These are phyloP conservation scores for Dictyostelium discoideum DNA, from an alignment of 78 protist genomes.

Conservation along the genomic window dicty_2.7 NC_007090.3:3600001-3600500, in stretches of 20 bases:
- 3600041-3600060: background rate
- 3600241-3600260: too few species aligned
- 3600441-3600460: background rate
- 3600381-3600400: too few species aligned
- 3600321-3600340: background rate
- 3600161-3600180: too few species aligned
- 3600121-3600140: background rate
- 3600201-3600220: too few species aligned
- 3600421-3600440: background rate
- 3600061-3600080: background rate
- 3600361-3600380: too few species aligned
- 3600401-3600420: too few species aligned
- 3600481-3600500: background rate
- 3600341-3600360: background rate
- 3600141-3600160: too few species aligned
- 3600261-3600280: too few species aligned
- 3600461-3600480: background rate
- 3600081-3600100: background rate
- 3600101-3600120: background rate
- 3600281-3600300: too few species aligned
- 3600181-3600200: too few species aligned
- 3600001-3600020: background rate
- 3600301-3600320: too few species aligned
- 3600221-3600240: too few species aligned
- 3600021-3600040: background rate